A percentile compares a stretch with the other conserved stretches of the same genome.
Evolutionary conservation across 257 asterid species (phyloP).

Genomic region (Jasminum sambac): DNA sequence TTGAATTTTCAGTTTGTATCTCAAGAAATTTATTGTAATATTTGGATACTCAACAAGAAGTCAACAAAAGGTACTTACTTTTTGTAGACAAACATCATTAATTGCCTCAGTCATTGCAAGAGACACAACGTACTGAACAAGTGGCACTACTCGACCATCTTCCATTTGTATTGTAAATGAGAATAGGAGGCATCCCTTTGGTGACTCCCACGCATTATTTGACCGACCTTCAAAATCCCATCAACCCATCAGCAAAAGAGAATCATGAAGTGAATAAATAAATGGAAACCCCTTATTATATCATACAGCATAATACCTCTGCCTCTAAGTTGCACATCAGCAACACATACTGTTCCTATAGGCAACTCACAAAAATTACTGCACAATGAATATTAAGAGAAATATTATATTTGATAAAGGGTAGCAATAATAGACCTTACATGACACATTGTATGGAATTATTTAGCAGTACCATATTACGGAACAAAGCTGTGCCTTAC

Average conservation of each 20-base stretch:
- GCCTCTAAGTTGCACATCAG: constrained; percentile 88
- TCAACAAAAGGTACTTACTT: constrained; percentile 43
- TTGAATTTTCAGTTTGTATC: constrained; percentile 10
- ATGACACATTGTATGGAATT: background rate
- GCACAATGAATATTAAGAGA: constrained; percentile 23
- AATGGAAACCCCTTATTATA: background rate
- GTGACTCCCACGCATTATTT: constrained; percentile 89
- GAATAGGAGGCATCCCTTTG: constrained; percentile 91
- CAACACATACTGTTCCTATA: constrained; percentile 79
- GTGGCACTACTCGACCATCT: constrained; percentile 86
- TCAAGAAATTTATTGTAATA: background rate
- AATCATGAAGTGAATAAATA: background rate
- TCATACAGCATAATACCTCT: constrained; percentile 56
- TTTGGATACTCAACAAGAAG: background rate
- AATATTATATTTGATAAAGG: background rate
- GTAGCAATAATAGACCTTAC: background rate
- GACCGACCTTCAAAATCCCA: constrained; percentile 63
- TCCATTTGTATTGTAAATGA: constrained; percentile 91
- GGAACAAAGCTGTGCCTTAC: background rate
- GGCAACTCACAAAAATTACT: constrained; percentile 83
- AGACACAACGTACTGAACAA: constrained; percentile 83
- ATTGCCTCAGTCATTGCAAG: constrained; percentile 89
- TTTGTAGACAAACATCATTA: constrained; percentile 63
- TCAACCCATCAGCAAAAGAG: constrained; percentile 8
- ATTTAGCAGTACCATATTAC: background rate